Base-by-base conservation (phyloP, 768 basidiomycete genomes). In the Dentipellis fragilis region DNA sequence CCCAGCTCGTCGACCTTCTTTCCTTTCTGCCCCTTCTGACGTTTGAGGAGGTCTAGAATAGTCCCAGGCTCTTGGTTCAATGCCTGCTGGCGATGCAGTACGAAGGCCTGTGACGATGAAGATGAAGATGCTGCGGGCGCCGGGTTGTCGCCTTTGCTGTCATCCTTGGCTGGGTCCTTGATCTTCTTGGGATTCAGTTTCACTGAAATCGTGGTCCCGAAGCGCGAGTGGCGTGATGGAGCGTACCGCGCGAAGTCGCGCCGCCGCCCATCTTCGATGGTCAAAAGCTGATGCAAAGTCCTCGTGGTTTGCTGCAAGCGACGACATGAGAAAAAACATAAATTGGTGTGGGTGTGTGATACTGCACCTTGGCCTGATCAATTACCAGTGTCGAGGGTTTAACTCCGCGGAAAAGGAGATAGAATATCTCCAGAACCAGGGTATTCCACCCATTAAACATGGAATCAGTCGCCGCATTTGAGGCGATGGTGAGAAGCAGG, bases 141-240 rank as follows among this genome's bases (percentile, higher is more conserved):
- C 55, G 59, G 58, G 12, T 48, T 60, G 54, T 66, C 63, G 40
- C 65, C 65, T 54, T 52, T 60, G 10, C 69, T 57, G 16, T 67
- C 62, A 14, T 63, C 23, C 58, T 22, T 49, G 49, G 51, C 29
- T 3, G 51, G 17, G 10, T 22, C 29, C 7, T 42, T 14, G 10
- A 42, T 54, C 67, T 79, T 81, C 59, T 77, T 79, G 12, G 83
- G 68, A 57, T 84, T 87, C 45, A 88, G 73, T 59, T 77, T 80
- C 53, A 99, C 85, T 19, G 87, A 73, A 60, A 98, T 85, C 9
- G 94, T 98, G 2, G 96, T 98, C 1, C 96, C 96, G 69, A 99
- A 99, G 49, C 94, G 84, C 22, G 93, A 92, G 71, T 99, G 96
- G 35, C 96, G 80, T 19, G 92, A 89, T 52, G 84, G 70, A 4